Conservation (phyloP, 768 basidiomycete species). For the Podaxis sp. region DNA sequence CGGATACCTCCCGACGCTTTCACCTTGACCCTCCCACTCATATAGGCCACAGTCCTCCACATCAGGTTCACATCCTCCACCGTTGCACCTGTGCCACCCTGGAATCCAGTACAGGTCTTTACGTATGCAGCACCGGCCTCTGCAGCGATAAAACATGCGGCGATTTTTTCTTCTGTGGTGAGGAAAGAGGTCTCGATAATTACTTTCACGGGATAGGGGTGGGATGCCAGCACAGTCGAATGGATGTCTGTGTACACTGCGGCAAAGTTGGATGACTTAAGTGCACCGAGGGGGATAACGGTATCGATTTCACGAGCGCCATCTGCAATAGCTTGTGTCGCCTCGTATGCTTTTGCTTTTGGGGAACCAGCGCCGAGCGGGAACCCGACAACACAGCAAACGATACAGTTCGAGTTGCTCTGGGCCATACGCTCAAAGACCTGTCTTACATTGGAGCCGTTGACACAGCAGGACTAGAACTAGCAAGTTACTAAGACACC, state of each 20-base stretch:
- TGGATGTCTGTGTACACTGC: conserved; percentile 40
- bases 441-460: conserved; percentile 42
- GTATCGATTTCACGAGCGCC: conserved; percentile 54
- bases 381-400: conserved; percentile 52
- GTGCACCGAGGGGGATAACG: conserved; percentile 48
- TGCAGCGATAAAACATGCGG: conserved; percentile 44
- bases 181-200: conserved; percentile 54
- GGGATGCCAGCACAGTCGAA: conserved; percentile 35
- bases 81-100: conserved; percentile 42
- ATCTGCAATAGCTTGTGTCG: conserved; percentile 41
- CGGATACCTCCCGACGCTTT: conserved; percentile 55
- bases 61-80: conserved; percentile 45
- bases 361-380: conserved; percentile 48
- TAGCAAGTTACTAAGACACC: not conserved
- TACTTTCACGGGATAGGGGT: conserved; percentile 42
- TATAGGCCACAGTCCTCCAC: conserved; percentile 39
- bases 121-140: conserved; percentile 53
- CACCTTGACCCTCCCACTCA: conserved; percentile 38
- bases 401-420: conserved; percentile 33
- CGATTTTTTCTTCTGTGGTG: conserved; percentile 43
- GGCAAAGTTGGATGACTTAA: conserved; percentile 38
- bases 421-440: conserved; percentile 40
- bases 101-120: conserved; percentile 56
- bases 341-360: conserved; percentile 46
- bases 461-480: conserved; percentile 51